Percentiles rank a stretch among this genome's conserved stretches.
Evolutionary conservation across 2,329 filamentous ascomycete species (phyloP).

Genomic region (Penicillium vulpinum): DNA sequence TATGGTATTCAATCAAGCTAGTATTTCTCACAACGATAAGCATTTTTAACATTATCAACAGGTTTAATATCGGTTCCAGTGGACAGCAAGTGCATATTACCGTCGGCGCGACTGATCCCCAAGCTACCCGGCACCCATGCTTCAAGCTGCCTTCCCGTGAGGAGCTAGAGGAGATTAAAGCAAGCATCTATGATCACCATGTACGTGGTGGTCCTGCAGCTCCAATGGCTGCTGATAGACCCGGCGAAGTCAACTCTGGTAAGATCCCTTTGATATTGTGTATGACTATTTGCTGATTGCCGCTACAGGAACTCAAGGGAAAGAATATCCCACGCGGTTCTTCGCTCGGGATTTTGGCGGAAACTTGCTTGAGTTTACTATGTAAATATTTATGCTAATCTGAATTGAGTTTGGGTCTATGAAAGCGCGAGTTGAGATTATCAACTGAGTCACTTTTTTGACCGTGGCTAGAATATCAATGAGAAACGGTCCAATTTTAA

Average conservation of each 20-base stretch:
- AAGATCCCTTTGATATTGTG: neutral
- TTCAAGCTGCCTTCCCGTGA: conserved; percentile 54
- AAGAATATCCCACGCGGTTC: conserved; percentile 62
- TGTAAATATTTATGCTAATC: conserved; percentile 29
- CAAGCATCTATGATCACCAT: conserved; percentile 55
- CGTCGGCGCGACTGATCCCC: conserved; percentile 43
- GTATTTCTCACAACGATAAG: too few species aligned
- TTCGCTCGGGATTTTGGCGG: conserved; percentile 62
- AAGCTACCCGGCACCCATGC: conserved; percentile 58
- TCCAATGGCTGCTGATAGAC: conserved; percentile 57
- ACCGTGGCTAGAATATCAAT: neutral
- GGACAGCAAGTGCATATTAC: conserved; percentile 60
- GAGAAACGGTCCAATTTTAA: neutral
- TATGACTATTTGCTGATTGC: conserved; percentile 12
- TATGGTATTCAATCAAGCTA: conserved; percentile 49
- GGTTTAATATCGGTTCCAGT: conserved; percentile 57
- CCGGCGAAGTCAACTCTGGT: conserved; percentile 51
- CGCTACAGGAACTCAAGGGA: conserved; percentile 51
- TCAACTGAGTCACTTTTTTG: neutral
- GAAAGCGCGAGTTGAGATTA: neutral
- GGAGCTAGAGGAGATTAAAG: conserved; percentile 50
- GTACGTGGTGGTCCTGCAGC: conserved; percentile 51
- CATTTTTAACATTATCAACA: conserved; percentile 9
- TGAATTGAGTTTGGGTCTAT: neutral
- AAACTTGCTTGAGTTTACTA: conserved; percentile 56